Base-by-base conservation (phyloP, 2,329 filamentous ascomycete genomes). In the Xylaria sp. region DNA sequence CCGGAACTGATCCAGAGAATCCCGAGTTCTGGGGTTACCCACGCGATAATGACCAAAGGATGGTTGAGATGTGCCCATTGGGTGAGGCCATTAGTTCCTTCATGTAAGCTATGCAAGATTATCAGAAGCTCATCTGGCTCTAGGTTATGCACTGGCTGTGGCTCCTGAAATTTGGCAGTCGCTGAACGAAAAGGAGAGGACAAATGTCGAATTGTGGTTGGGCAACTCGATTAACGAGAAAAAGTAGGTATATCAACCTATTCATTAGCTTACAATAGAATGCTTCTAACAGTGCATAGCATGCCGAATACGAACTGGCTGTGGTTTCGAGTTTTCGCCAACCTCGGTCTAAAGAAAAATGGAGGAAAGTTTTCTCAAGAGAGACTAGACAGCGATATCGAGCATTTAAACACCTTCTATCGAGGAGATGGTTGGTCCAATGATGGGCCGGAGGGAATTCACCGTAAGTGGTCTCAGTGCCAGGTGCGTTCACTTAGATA, bases 261-360 rank as follows among this genome's bases (percentile, higher is more conserved):
- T 13, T 25, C 16, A 37, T 29, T 47, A 16, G 9, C 10, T 29
- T 40, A 35, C 40, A 2, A 42, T 10, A 51, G 25, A 27, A 10
- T 29, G 27, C 5, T 16, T 12, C 70, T 76, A 69, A 78, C 65
- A 9, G 6, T 21, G 21, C n/a, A 27, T 74, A 93, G 91, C 69
- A 94, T 94, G 87, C 87, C 86, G 1, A 87, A 89, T 74, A 88
- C 86, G 23, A 86, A 85, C 71, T 90, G 91, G 91, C 84, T 94
- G 3, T 95, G 92, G 92, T 95, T 95, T 77, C 88, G 92, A 47
- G 91, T 95, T 5, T 95, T 95, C 76, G 92, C 92, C 47, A 95
- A 95, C 73, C 84, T 95, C 0, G 92, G 92, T 0, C 80, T 94
- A 40, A 91, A 91, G 77, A 92, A 90, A 73, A 93, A 93, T 73